A percentile compares a stretch with the other conserved stretches of the same genome.
Evolutionary conservation across 2,329 filamentous ascomycete genomes (phyloP).

Genomic region (Aspergillus aculeatus): DNA sequence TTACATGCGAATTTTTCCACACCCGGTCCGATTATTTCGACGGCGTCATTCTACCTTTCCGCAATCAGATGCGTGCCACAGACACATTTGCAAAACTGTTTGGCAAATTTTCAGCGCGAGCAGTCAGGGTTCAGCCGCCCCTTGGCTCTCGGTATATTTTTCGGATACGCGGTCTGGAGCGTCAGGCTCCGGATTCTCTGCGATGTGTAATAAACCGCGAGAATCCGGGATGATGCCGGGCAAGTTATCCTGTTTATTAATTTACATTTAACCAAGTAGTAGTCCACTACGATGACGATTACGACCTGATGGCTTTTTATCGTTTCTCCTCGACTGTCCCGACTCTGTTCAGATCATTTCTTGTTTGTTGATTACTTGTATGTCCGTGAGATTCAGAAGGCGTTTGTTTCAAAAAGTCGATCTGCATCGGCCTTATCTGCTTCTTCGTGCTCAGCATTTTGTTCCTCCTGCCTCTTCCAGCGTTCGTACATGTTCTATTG

Average conservation of each 20-base stretch:
- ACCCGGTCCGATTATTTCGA: not conserved
- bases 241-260: slow-evolving; percentile 9
- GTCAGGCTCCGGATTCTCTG: slow-evolving; percentile 22
- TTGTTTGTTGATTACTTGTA: slow-evolving; percentile 5
- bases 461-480: not conserved
- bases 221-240: slow-evolving; percentile 9
- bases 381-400: not conserved
- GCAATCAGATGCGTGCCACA: not conserved
- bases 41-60: not conserved
- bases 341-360: slow-evolving; percentile 4
- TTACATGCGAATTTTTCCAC: not conserved
- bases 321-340: not conserved
- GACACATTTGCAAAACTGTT: not conserved
- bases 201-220: slow-evolving; percentile 41
- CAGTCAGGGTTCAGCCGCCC: not conserved
- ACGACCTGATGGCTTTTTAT: slow-evolving; percentile 18
- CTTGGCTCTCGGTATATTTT: slow-evolving; percentile 10
- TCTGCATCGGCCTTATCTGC: too few relatives aligned
- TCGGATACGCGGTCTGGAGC: slow-evolving; percentile 5
- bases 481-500: slow-evolving; percentile 6
- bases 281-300: slow-evolving; percentile 4
- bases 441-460: not conserved
- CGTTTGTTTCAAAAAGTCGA: too few relatives aligned
- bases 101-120: not conserved
- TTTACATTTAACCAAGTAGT: not conserved